Conservation (phyloP, 208 protist genomes). For the Leishmania turanica region DNA sequence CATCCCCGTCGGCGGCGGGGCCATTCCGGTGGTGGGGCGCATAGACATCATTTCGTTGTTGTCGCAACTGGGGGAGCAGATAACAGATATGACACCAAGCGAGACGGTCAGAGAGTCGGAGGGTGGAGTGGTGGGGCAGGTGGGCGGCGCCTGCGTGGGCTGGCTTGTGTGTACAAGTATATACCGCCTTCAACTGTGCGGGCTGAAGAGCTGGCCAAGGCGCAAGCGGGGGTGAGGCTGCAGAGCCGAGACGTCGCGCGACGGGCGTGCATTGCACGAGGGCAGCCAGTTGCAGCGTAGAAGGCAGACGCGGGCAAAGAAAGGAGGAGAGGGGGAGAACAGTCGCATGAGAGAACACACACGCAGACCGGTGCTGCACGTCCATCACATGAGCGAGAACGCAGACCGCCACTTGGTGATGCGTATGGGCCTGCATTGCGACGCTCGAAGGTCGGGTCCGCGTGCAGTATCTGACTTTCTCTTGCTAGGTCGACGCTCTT, state of each 20-base stretch:
- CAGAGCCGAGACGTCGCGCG: background rate
- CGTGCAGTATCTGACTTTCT: background rate
- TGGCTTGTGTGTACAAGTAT: background rate
- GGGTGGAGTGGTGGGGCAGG: background rate
- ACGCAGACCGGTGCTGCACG: too few relatives aligned
- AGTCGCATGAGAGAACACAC: background rate
- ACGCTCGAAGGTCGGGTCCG: background rate
- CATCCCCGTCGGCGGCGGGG: conserved; percentile 42
- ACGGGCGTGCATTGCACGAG: background rate
- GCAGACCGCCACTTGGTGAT: too few relatives aligned
- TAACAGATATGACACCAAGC: background rate
- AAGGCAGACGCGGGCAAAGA: background rate
- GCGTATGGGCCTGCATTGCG: background rate
- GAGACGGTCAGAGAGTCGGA: background rate
- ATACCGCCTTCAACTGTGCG: background rate
- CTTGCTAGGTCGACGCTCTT: background rate
- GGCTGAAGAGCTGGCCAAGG: background rate
- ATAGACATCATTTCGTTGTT: conserved; percentile 14
- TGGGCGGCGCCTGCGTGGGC: background rate
- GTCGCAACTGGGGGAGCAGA: background rate
- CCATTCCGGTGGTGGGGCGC: conserved; percentile 69
- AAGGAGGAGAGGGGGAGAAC: background rate
- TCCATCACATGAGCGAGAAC: too few relatives aligned
- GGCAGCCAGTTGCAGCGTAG: background rate
- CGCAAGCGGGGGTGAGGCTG: background rate